Evolutionary conservation across 768 basidiomycete genomes (phyloP).

Genomic region (Trametes coccinea): DNA sequence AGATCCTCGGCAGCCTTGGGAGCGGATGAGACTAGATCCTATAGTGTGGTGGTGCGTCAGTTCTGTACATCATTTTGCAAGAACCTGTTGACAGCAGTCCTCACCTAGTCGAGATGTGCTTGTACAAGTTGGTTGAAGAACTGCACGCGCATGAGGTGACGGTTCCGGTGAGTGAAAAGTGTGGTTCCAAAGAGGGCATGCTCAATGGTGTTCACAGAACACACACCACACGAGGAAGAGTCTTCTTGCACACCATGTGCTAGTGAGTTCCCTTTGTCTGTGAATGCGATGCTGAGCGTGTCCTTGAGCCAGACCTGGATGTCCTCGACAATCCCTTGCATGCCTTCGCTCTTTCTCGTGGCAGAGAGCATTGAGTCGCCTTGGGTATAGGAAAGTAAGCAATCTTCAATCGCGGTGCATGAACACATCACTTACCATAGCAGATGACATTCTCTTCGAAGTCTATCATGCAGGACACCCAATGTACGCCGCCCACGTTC

Average conservation of each 20-base stretch:
- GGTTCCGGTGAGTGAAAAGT: background rate
- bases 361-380: background rate
- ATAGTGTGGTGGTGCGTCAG: too few species aligned
- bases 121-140: background rate
- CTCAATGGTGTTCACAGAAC: conserved; percentile 13
- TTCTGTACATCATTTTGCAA: too few species aligned
- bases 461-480: conserved; percentile 17
- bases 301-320: background rate
- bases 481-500: conserved; percentile 13
- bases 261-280: background rate
- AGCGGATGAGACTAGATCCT: too few species aligned
- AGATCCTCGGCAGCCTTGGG: too few species aligned
- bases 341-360: background rate
- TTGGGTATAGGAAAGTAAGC: background rate
- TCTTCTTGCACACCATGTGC: conserved; percentile 11
- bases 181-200: conserved; percentile 11
- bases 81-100: too few species aligned
- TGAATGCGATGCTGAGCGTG: background rate
- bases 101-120: background rate
- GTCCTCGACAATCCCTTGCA: background rate
- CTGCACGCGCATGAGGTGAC: background rate
- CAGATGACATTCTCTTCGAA: background rate
- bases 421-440: conserved; percentile 9
- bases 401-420: background rate
- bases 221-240: conserved; percentile 20